These are phyloP conservation scores for Pseudopithomyces chartarum DNA, from an alignment of 2,329 filamentous ascomycete genomes.

Conservation along the genomic window DNA sequence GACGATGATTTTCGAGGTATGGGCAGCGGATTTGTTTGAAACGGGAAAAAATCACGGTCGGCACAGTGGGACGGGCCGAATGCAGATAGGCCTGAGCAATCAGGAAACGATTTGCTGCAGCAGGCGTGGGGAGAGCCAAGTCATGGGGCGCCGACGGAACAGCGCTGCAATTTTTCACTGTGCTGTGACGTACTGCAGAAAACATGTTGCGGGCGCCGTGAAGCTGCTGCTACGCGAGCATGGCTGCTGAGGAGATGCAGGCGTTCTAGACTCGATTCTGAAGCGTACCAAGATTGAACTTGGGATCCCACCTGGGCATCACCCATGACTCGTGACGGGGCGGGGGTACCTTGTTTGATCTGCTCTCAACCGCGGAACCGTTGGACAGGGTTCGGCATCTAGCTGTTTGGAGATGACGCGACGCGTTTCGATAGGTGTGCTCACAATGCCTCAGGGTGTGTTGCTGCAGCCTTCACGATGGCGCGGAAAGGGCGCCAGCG, in stretches of 20 bases:
- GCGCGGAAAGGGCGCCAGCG: no score
- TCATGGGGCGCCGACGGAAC: no score
- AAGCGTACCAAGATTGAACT: neutral
- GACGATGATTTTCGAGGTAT: no score
- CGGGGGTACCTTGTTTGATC: constrained; percentile 3
- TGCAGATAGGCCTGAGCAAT: neutral
- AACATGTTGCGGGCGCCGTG: no score
- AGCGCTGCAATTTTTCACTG: no score
- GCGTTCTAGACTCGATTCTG: neutral
- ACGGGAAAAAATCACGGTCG: no score
- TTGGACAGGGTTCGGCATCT: constrained; percentile 5
- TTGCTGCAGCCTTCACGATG: no score
- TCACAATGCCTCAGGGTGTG: no score
- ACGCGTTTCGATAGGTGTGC: neutral
- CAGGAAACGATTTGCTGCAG: neutral
- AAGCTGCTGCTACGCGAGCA: no score
- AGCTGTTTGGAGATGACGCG: neutral
- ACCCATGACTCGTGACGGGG: neutral
- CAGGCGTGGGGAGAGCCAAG: no score
- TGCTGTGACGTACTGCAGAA: no score
- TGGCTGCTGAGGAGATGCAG: neutral
- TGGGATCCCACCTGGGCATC: neutral
- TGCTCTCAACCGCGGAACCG: neutral
- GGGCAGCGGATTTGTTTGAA: no score
- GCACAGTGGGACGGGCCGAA: neutral